Base-by-base conservation (phyloP, 73 alveolate genomes). In the Stentor roeselii region DNA sequence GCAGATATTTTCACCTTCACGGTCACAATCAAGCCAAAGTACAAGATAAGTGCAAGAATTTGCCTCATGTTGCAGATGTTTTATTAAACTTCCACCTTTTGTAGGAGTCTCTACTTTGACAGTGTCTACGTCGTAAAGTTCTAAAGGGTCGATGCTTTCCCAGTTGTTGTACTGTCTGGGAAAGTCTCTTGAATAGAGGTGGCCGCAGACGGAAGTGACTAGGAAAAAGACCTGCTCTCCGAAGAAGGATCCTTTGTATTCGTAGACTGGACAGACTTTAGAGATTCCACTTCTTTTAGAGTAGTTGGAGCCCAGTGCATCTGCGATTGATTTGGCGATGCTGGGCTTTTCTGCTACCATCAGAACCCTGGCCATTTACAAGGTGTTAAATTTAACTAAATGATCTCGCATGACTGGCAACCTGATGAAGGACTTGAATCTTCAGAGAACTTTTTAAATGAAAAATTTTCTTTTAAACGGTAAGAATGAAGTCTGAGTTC, bases 1-100 rank as follows among this genome's bases (percentile, higher is more conserved):
- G 94, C 99, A 98, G 14, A 98, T 98, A 86, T 98, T 98, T 91
- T 98, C 99, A 35, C 99, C 99, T 86, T 98, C 99, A 75, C 99
- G 96, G 90, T 98, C 99, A 78, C 99, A 98, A 89, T 98, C 99
- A 21, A 98, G 93, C 99, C 99, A 98, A 59, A 98, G 95, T 40
- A 98, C 96, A 86, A 98, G 74, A 74, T 91, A 95, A 83, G 91
- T 89, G 78, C 95, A 91, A 1, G 98, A 97, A 39, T 40, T 67
- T 36, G 98, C 93, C 83, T 90, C 86, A 35, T 91, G 92, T 88
- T 88, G 95, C 34, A 94, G 87, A 2, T 85, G 86, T 36, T 82
- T 78, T 34, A 82, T 75, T 3, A 76, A 34, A 21, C 77, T 74
- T 40, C 82, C 94, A 0, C 91, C 91, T 34, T 42, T 75, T 37